Conservation (phyloP, 441 rosid species). For the Adansonia gregorii region DNA sequence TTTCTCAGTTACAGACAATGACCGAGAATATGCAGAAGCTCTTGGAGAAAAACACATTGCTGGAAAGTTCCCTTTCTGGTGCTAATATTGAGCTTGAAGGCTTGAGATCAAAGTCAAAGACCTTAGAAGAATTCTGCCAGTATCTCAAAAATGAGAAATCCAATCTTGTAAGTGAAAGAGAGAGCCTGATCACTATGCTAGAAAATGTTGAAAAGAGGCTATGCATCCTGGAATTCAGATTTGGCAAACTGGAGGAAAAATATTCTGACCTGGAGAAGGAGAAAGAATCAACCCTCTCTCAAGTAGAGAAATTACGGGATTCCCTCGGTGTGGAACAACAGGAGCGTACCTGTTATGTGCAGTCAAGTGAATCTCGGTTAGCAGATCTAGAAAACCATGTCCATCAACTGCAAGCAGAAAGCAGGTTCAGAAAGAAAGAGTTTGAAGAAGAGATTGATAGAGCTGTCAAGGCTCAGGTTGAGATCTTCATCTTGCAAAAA, state of each 20-base stretch:
- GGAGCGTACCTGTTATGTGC: slow-evolving; percentile 54
- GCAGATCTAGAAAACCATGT: slow-evolving; percentile 73
- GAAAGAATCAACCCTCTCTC: slow-evolving; percentile 48
- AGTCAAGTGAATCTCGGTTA: slow-evolving; percentile 67
- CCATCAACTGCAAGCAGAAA: slow-evolving; percentile 68
- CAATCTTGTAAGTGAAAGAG: slow-evolving; percentile 54
- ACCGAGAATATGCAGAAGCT: slow-evolving; percentile 68
- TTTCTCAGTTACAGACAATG: slow-evolving; percentile 84
- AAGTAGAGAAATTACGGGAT: slow-evolving; percentile 62
- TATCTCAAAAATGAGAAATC: slow-evolving; percentile 62
- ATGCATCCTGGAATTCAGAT: slow-evolving; percentile 68
- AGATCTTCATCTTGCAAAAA: slow-evolving; percentile 64
- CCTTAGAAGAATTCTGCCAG: slow-evolving; percentile 63
- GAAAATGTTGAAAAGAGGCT: slow-evolving; percentile 59
- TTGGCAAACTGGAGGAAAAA: slow-evolving; percentile 53
- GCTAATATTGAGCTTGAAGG: slow-evolving; percentile 69
- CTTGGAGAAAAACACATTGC: slow-evolving; percentile 54
- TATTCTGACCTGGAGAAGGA: slow-evolving; percentile 52
- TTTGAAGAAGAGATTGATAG: slow-evolving; percentile 74
- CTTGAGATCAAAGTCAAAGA: slow-evolving; percentile 63
- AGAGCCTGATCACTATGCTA: slow-evolving; percentile 51
- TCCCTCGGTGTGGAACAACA: slow-evolving; percentile 67
- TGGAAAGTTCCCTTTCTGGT: slow-evolving; percentile 58
- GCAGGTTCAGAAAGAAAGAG: slow-evolving; percentile 69
- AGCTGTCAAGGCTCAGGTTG: slow-evolving; percentile 72